Conservation (phyloP, 305 asterid genomes). For the Rubia occidens region DNA sequence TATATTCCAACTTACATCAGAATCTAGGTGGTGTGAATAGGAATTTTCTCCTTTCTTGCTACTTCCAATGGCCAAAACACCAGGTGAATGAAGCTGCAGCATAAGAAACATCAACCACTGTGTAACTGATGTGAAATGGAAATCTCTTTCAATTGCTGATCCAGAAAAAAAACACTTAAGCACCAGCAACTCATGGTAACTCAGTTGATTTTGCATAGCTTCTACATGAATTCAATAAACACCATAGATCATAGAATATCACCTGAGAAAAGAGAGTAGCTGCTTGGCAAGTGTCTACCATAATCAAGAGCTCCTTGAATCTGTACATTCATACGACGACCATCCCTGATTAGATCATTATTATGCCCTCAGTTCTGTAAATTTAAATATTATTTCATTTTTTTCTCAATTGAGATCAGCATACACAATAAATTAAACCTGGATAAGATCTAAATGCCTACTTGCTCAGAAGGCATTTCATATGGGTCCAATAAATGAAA, state of each 20-base stretch:
- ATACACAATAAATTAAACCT: neutral
- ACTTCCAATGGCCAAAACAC: conserved; percentile 94
- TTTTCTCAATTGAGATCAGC: neutral
- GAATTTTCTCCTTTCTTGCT: conserved; percentile 97
- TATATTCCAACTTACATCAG: conserved; percentile 51
- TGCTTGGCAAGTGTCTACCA: conserved; percentile 99
- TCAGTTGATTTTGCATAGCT: neutral
- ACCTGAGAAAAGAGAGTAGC: conserved; percentile 96
- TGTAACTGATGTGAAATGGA: neutral
- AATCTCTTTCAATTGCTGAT: neutral
- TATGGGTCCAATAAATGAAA: neutral
- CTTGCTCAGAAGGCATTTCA: neutral
- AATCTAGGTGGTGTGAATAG: conserved; percentile 86
- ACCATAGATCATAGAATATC: conserved; percentile 16
- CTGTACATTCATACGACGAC: conserved; percentile 35
- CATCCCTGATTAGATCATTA: conserved; percentile 17
- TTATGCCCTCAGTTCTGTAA: neutral
- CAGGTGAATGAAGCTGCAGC: conserved; percentile 86
- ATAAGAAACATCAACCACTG: conserved; percentile 12
- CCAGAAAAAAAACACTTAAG: neutral
- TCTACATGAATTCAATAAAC: neutral
- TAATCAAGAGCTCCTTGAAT: conserved; percentile 91
- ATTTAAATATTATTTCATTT: neutral
- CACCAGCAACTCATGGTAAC: neutral
- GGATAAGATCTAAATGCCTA: neutral